phyloP scores from a whole-genome alignment of 345 rosid genomes.

The Hibiscus tridactylites region DNA sequence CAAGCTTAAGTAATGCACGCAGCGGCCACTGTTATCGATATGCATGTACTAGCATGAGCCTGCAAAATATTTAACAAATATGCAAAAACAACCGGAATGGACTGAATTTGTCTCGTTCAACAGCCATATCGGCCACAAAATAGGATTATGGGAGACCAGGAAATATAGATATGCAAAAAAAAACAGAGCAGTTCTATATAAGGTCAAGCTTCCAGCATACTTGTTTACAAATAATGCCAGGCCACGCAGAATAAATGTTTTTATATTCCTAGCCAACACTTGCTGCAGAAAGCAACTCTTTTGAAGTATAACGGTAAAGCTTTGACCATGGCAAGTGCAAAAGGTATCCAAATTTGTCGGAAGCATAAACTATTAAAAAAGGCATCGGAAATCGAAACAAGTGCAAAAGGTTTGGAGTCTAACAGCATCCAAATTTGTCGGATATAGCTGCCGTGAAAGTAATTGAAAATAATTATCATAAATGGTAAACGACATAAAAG shows the following conservation, averaged over 20 bases:
- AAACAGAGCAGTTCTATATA: background rate
- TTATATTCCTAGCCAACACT: no score
- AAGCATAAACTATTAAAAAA: background rate
- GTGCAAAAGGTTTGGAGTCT: background rate
- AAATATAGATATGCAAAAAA: background rate
- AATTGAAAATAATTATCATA: background rate
- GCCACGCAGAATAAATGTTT: background rate
- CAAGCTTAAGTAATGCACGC: background rate
- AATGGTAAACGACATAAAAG: background rate
- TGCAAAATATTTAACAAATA: background rate
- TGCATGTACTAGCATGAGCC: background rate
- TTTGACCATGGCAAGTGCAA: background rate
- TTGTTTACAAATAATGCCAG: background rate
- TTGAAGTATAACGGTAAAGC: no score
- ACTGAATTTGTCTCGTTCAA: background rate
- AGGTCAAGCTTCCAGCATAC: background rate
- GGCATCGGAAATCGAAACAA: background rate
- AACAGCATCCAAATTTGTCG: background rate
- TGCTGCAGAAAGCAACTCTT: background rate
- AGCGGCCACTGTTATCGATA: background rate
- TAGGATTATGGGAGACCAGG: background rate
- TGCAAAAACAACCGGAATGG: background rate
- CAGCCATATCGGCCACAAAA: background rate
- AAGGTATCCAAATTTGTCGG: background rate
- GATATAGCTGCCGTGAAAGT: background rate